Base-by-base conservation (phyloP, 805 yeast genomes). In the Clavispora vitiphila region DNA sequence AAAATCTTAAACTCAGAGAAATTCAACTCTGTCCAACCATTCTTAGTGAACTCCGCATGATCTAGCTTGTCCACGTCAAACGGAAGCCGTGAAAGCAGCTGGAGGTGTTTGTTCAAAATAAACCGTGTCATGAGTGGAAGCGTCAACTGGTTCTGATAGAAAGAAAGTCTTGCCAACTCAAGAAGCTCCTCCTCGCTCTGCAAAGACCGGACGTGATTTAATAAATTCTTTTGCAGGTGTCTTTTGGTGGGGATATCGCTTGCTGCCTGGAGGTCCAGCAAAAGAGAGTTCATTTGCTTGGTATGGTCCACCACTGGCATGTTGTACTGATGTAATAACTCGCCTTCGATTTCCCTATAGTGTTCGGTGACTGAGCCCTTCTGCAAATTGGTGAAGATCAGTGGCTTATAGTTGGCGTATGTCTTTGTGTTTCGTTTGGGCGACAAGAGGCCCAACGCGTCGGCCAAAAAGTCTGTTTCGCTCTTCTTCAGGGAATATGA, bases 401-500 rank as follows among this genome's bases (percentile, higher is more conserved):
- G 63, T 15, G 73, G 73, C 34, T 58, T 63, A 48, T 50, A 65
- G 12, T 41, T 32, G 19, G 43, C 29, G 3, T 38, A 37, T 14
- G 46, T 41, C 32, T 41, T 41, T 3, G 37, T 30, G 29, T 36
- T 30, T 31, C 40, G 23, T n/a, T 44, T 20, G 24, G 63, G 69
- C 5, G 64, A 55, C 15, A 67, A 51, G 18, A 67, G 58, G 42
- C 65, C 66, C 30, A 67, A 44, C 3, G 72, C 72, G 41, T 64
- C 65, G 3, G 71, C 71, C 30, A 67, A 29, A 11, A 41, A 27
- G 27, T 42, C 34, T 3, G 52, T 12, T 29, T 48, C 54, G 9
- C 32, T 30, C 16, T 46, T 43, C 27, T 34, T 34, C 26, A 9
- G 29, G 15, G 44, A 37, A 24, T 40, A 43, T 9, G 19, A 16